phyloP scores from a whole-genome alignment of 2,329 filamentous ascomycete species.

The Arthrocladium fulminans region DNA sequence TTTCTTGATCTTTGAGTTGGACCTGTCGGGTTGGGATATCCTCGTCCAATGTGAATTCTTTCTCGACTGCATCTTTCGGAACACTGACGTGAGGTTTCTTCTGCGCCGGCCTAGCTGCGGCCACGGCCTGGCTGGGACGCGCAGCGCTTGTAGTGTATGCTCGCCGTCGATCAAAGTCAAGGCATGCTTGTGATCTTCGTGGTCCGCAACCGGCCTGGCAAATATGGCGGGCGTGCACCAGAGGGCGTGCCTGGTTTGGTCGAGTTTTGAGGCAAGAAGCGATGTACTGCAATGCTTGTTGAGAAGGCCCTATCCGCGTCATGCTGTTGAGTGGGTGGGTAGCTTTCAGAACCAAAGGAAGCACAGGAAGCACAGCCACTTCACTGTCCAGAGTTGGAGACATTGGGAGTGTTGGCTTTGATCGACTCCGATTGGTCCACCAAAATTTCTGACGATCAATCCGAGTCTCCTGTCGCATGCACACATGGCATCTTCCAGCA shows the following conservation, averaged over 20 bases:
- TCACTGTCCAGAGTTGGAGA: neutral
- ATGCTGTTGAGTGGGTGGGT: neutral
- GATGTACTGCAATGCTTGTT: conserved; percentile 1
- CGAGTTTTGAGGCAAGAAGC: neutral
- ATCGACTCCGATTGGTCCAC: neutral
- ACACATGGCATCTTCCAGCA: too few species aligned
- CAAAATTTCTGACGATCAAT: neutral
- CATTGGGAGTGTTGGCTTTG: neutral
- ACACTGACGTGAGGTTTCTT: conserved; percentile 5
- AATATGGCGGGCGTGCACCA: neutral
- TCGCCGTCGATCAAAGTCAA: neutral
- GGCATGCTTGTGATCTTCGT: neutral
- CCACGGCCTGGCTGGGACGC: neutral
- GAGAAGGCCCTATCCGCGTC: neutral
- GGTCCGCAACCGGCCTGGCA: too few species aligned
- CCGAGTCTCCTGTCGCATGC: neutral
- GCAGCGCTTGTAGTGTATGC: neutral
- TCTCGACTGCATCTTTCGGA: conserved; percentile 13
- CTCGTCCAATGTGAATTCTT: conserved; percentile 16
- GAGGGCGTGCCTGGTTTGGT: neutral
- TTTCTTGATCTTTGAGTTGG: conserved; percentile 13
- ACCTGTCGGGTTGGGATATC: conserved; percentile 16
- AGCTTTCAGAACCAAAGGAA: neutral
- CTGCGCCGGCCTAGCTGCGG: neutral
- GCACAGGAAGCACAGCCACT: too few species aligned